Evolutionary conservation across 139 green algal genomes (phyloP).

Genomic region (Chlamydomonas schloesseri): DNA sequence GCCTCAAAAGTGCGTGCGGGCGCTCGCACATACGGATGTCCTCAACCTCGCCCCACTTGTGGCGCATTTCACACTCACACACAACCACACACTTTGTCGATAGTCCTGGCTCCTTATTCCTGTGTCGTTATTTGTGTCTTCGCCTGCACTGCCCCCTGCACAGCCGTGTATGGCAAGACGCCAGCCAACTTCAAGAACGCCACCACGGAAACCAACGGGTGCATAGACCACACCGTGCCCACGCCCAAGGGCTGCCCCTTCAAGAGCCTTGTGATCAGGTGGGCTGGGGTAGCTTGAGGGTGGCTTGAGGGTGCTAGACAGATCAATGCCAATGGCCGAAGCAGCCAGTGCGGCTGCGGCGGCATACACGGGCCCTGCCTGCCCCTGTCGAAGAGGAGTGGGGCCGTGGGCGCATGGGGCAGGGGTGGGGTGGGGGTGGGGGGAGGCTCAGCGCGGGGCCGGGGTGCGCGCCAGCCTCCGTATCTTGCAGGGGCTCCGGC

Average conservation of each 20-base stretch:
- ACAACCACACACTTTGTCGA: not conserved
- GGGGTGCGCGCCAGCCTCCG: no score
- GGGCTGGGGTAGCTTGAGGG: no score
- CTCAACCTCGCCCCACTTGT: no score
- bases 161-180: constrained; percentile 32
- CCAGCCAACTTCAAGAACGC: not conserved
- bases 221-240: constrained; percentile 3
- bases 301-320: not conserved
- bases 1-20: constrained; percentile 3
- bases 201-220: constrained; percentile 14
- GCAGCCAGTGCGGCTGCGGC: no score
- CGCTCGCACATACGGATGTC: no score
- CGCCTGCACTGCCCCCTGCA: not conserved
- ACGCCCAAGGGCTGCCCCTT: constrained; percentile 17
- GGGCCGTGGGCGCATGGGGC: no score
- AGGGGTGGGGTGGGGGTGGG: no score
- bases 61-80: not conserved
- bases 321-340: no score
- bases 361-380: no score
- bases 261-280: constrained; percentile 10
- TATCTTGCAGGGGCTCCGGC: no score
- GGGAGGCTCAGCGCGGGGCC: no score
- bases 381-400: no score
- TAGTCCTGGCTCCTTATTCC: not conserved
- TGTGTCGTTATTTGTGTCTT: not conserved